Base-by-base conservation (phyloP, 2,329 filamentous ascomycete genomes). In the Eurotiales sp. region DNA sequence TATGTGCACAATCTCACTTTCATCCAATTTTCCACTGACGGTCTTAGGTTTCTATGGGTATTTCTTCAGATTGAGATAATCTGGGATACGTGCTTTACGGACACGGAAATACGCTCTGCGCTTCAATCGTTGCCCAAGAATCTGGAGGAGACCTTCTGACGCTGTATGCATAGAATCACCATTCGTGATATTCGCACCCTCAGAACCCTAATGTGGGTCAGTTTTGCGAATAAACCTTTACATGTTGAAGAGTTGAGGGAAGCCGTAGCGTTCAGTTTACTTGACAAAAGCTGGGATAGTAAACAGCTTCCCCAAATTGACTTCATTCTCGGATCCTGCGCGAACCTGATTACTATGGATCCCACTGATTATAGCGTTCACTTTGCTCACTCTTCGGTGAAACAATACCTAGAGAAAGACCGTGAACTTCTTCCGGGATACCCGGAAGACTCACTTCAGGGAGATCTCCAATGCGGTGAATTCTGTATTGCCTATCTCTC, bases 21-120 rank as follows among this genome's bases (percentile, higher is more conserved):
- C 42, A 17, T 12, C n/a, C 32, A 27, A 0, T 37, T 29, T 39
- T 30, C 23, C 22, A 7, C 51, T 59, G 22, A 58, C 43, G 30
- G 7, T 10, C 19, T 14, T 47, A 60, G 58, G 53, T 60, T 60
- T 45, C 37, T 58, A n/a, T 61, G 57, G 57, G 57, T 58, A 3
- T 56, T 56, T 46, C 55, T 61, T 8, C 56, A 60, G 41, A 27
- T 60, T 30, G 59, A 61, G 39, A 58, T 60, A 30, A 53, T 61
- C 3, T 61, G 57, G 59, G 51, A 58, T n/a, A 56, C 50, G 0
- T 61, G 58, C 41, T 40, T 51, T 30, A 57, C 57, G 2, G 58
- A 61, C 40, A 37, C 39, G n/a, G 53, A 53, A 44, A 61, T 61
- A 34, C 50, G 45, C 14, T 23, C 37, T 25, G 52, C 53, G 1